Evolutionary conservation across 169 alveolate species (phyloP), one percentile per base, ranked within the genome.

Genomic region (Cryptosporidium andersoni): DNA sequence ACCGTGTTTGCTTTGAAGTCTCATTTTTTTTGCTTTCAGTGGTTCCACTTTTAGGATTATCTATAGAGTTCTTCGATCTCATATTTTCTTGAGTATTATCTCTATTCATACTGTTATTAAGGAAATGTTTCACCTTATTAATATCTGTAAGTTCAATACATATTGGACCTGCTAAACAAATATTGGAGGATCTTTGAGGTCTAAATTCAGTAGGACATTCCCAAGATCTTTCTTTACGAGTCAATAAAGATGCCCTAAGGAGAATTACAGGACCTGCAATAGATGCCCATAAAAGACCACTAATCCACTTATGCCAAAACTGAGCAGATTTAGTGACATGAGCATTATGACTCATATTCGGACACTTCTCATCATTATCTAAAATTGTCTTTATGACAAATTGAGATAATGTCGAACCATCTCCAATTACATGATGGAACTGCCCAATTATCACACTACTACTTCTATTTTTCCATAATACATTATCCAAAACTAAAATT

Each of bases 241-340:
- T 68, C 34, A 58, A 68, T 2, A 74, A 40, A 11, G 74, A 60
- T 37, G 85, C 85, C 64, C 60, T 74, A 2, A 74, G 43, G 3
- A 74, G 62, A 34, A 68, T 74, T 11, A 74, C 60, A 43, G 85
- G 85, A 7, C 85, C 85, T 43, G 85, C 85, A 9, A 74, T 42
- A 2, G 85, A 66, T 14, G 85, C 85, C 85, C 85, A 74, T 9
- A 74, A 16, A 5, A 74, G 37, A 55, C 85, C 85, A 48, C 64
- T 74, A 16, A 74, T 60, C 85, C 85, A 74, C 56, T 53, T 66
- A 43, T 74, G 85, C 85, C 85, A 74, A 51, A 74, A 74, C 25
- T 37, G 25, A 5, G 85, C 85, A 58, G 85, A 74, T 58, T 64
- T 74, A 0, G 85, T 74, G 7, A 74, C 85, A 3, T 68, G 74